Evolutionary conservation across 306 rosid species (phyloP).

Genomic region (Castanea mollissima): DNA sequence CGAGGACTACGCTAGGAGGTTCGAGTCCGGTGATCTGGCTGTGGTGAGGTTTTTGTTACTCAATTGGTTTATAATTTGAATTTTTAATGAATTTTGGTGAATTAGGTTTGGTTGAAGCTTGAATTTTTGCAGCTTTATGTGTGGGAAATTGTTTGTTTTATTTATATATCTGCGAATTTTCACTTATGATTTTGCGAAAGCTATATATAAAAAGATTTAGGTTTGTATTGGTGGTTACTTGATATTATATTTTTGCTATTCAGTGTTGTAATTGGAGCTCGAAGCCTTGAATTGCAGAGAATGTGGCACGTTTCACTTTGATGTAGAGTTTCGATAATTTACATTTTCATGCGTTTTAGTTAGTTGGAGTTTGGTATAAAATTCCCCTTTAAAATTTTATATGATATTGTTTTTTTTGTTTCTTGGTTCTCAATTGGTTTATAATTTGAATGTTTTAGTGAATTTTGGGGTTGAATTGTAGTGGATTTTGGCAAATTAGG

Average conservation of each 20-base stretch:
- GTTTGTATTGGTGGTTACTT: too few species aligned
- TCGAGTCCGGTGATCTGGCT: constrained; percentile 68
- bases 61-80: not conserved
- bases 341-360: not conserved
- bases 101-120: not conserved
- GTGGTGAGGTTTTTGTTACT: constrained; percentile 27
- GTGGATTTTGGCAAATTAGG: not conserved
- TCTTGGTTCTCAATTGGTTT: not conserved
- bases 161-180: not conserved
- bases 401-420: not conserved
- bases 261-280: not conserved
- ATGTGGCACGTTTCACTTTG: not conserved
- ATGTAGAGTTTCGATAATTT: not conserved
- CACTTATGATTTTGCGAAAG: too few species aligned
- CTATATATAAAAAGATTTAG: too few species aligned
- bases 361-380: not conserved
- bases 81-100: not conserved
- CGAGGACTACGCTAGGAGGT: constrained; percentile 82
- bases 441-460: not conserved
- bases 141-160: not conserved
- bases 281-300: not conserved
- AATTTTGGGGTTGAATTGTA: not conserved
- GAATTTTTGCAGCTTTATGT: not conserved
- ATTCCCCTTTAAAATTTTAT: not conserved
- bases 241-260: not conserved